These are phyloP conservation scores for Rugonectria rugulosa DNA, from an alignment of 2,329 filamentous ascomycete genomes.

Conservation along the genomic window DNA sequence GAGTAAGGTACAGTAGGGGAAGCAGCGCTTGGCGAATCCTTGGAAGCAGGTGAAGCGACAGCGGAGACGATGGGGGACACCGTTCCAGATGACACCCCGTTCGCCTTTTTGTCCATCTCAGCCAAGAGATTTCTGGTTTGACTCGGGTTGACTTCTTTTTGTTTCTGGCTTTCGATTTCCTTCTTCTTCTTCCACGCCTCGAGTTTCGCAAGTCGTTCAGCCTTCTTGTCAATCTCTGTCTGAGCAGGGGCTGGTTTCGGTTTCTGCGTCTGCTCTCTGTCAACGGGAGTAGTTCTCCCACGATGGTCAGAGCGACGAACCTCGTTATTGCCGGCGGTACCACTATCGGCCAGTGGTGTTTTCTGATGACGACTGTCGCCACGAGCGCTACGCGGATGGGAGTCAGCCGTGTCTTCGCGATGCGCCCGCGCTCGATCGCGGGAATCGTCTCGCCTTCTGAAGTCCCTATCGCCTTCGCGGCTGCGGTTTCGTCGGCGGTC, in stretches of 20 bases:
- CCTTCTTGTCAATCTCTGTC: constrained; percentile 76
- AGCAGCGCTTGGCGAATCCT: constrained; percentile 51
- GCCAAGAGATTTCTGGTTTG: constrained; percentile 73
- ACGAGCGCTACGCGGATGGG: constrained; percentile 69
- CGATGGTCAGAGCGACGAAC: constrained; percentile 52
- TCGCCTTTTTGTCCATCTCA: constrained; percentile 76
- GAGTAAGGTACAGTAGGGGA: constrained; percentile 68
- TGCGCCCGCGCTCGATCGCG: constrained; percentile 69
- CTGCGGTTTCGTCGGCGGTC: constrained; percentile 67
- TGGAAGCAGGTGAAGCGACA: constrained; percentile 57
- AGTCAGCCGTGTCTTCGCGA: constrained; percentile 76
- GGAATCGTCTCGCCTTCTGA: constrained; percentile 78
- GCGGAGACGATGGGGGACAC: constrained; percentile 61
- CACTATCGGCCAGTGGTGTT: constrained; percentile 57
- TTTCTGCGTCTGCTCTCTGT: constrained; percentile 59
- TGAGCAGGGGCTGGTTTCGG: constrained; percentile 55
- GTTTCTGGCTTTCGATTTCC: constrained; percentile 76
- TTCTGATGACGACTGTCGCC: constrained; percentile 67
- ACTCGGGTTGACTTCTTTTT: constrained; percentile 71
- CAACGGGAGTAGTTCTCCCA: constrained; percentile 31
- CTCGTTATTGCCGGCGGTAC: constrained; percentile 61
- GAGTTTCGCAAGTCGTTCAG: constrained; percentile 80
- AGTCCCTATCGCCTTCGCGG: constrained; percentile 69
- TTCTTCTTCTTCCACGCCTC: constrained; percentile 94
- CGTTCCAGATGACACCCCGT: constrained; percentile 51